A percentile compares a stretch with the other conserved stretches of the same genome.
Conservation (phyloP, 176 grass and related monocot genomes). For the Cymbopogon citratus region DNA sequence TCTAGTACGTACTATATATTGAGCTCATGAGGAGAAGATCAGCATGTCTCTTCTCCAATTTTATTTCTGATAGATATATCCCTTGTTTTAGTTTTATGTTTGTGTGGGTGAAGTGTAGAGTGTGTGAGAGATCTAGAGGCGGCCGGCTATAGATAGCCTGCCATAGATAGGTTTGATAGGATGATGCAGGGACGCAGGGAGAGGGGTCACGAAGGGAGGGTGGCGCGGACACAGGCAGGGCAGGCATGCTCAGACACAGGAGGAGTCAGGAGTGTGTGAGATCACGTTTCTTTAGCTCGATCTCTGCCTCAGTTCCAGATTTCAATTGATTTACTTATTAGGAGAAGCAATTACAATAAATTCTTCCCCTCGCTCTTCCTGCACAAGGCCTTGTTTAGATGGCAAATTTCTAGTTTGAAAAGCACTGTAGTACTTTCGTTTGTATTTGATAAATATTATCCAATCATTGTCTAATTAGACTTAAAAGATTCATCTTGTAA, state of each 20-base stretch:
- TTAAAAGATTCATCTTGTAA: too few relatives aligned
- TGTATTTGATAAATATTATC: too few relatives aligned
- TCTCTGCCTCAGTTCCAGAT: neutral
- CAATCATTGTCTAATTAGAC: too few relatives aligned
- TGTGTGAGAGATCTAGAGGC: neutral
- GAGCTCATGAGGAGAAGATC: neutral
- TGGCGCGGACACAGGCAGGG: slow-evolving; percentile 10
- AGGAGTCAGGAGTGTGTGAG: slow-evolving; percentile 28
- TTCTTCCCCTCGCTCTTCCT: neutral
- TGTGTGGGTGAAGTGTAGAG: neutral
- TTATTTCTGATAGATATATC: neutral
- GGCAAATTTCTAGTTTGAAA: too few relatives aligned
- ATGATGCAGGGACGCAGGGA: slow-evolving; percentile 27
- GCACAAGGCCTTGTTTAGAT: too few relatives aligned
- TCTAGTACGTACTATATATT: neutral
- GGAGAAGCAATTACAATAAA: slow-evolving; percentile 23
- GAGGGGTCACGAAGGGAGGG: neutral
- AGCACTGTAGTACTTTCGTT: too few relatives aligned
- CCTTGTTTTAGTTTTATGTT: neutral
- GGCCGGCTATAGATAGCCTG: neutral
- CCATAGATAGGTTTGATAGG: slow-evolving; percentile 32
- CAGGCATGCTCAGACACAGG: slow-evolving; percentile 19
- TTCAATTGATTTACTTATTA: slow-evolving; percentile 32
- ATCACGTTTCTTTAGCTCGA: neutral
- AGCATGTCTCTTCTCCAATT: neutral